Evolutionary conservation across 2,329 filamentous ascomycete genomes (phyloP).

Genomic region (Penicillium sp.): DNA sequence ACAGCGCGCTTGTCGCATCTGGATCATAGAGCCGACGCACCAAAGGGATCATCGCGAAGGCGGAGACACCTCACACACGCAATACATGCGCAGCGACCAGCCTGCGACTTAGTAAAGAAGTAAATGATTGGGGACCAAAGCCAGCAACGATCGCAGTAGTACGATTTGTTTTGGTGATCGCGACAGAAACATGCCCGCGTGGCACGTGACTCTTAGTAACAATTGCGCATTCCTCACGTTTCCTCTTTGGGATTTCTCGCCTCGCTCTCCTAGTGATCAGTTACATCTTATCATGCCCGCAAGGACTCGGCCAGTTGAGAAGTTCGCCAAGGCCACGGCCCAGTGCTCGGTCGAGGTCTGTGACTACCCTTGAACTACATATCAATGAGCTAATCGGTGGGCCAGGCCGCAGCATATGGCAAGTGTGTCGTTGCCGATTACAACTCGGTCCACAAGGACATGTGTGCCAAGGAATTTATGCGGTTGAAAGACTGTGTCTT

Average conservation of each 20-base stretch:
- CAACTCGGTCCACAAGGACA: slow-evolving; percentile 83
- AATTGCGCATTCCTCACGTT: slow-evolving; percentile 1
- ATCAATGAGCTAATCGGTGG: slow-evolving; percentile 12
- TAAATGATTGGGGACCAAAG: slow-evolving; percentile 3
- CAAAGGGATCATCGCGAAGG: slow-evolving; percentile 39
- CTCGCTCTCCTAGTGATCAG: neutral
- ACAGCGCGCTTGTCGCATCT: slow-evolving; percentile 42
- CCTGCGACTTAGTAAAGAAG: slow-evolving; percentile 8
- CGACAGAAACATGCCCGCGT: slow-evolving; percentile 21
- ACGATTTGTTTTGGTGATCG: slow-evolving; percentile 25
- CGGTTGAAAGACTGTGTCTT: slow-evolving; percentile 81
- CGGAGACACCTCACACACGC: slow-evolving; percentile 5
- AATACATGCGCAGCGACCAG: slow-evolving; percentile 12
- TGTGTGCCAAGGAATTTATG: slow-evolving; percentile 81
- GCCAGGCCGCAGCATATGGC: slow-evolving; percentile 75
- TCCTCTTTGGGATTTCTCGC: neutral
- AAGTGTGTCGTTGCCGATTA: slow-evolving; percentile 90
- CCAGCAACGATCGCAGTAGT: slow-evolving; percentile 1
- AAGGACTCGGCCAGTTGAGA: slow-evolving; percentile 61
- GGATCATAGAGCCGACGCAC: slow-evolving; percentile 39
- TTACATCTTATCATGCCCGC: slow-evolving; percentile 37
- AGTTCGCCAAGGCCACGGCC: slow-evolving; percentile 59
- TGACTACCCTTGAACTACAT: neutral
- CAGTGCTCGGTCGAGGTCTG: slow-evolving; percentile 63
- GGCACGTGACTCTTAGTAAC: slow-evolving; percentile 24